Evolutionary conservation across 495 filamentous ascomycete genomes (phyloP), one percentile per base, ranked within the genome.

Genomic region (Bacidia rubella): DNA sequence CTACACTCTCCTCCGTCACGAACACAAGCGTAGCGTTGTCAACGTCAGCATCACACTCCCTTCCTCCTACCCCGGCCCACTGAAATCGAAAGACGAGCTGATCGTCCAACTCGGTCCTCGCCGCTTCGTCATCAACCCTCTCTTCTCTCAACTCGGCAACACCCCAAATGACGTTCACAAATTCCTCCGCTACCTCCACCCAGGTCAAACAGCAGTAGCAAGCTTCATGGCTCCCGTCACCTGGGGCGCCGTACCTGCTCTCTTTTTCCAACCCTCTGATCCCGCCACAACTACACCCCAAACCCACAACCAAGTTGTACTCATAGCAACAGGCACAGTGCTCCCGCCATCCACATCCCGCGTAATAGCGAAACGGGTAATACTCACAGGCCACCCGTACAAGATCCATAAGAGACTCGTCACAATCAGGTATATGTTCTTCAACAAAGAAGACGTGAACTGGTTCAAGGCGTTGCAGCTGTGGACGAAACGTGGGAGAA

Each of bases 381-480:
- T 97, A 54, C 74, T 98, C 51, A 95, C 92, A 0, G 92, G 92
- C 38, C 92, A 97, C 65, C 90, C 93, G 0, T 95, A 85, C 71
- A 96, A 98, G 73, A 97, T 98, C 60, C 90, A 98, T 77, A 92
- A 90, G 72, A 87, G 85, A 66, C 70, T 97, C 22, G 93, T 97
- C 51, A 97, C 93, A 1, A 80, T 98, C 21, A 82, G 92, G 22
- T 97, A 97, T 75, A 97, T 98, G 92, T 98, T 98, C 74, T 98
- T 98, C 78, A 94, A 95, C 68, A 66, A 77, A 15, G 87, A 94
- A 66, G 93, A 98, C 63, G 83, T 98, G 41, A 74, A 81, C 57
- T 98, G 88, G 88, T 98, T 97, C 74, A 95, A 94, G 67, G 89
- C 90, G 2, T 68, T 98, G 63, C 89, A 88, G 57, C 69, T 98